Conservation (phyloP, 768 basidiomycete species). For the Amanita rubescens region DNA sequence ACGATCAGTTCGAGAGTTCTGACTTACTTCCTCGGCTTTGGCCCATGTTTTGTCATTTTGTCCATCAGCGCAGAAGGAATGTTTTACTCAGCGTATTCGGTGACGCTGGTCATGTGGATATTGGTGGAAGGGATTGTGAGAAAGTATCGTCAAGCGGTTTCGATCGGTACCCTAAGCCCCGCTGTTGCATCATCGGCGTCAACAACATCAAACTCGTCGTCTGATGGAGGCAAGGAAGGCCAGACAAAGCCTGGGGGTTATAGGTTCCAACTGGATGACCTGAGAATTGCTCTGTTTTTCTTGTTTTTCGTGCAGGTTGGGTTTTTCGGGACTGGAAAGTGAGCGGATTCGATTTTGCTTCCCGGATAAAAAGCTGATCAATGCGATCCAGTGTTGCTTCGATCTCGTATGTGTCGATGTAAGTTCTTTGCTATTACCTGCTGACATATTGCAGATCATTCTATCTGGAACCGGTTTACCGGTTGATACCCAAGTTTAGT, state of each 20-base stretch:
- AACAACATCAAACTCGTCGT: background rate
- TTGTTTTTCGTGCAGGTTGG: slow-evolving; percentile 83
- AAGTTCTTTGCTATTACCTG: background rate
- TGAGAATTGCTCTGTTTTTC: slow-evolving; percentile 74
- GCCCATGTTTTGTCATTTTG: slow-evolving; percentile 68
- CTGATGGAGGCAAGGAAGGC: slow-evolving; percentile 9
- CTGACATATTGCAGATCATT: slow-evolving; percentile 45
- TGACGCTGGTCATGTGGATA: slow-evolving; percentile 60
- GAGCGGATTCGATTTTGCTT: slow-evolving; percentile 20
- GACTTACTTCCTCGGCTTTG: slow-evolving; percentile 63
- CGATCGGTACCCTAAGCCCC: slow-evolving; percentile 6
- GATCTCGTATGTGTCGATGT: slow-evolving; percentile 52
- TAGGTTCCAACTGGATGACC: slow-evolving; percentile 49
- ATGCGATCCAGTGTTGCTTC: slow-evolving; percentile 56
- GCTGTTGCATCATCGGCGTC: slow-evolving; percentile 6
- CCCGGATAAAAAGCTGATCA: background rate
- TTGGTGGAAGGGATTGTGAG: slow-evolving; percentile 43
- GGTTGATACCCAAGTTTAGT: slow-evolving; percentile 77
- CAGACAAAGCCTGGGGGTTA: slow-evolving; percentile 20
- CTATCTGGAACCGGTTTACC: slow-evolving; percentile 84
- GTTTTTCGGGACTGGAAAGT: slow-evolving; percentile 85
- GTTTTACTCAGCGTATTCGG: slow-evolving; percentile 67
- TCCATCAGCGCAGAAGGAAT: slow-evolving; percentile 79
- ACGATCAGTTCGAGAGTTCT: slow-evolving; percentile 45
- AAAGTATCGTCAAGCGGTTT: background rate